Conservation (phyloP, 78 protist genomes). For the Reticulomyxa filosa region DNA sequence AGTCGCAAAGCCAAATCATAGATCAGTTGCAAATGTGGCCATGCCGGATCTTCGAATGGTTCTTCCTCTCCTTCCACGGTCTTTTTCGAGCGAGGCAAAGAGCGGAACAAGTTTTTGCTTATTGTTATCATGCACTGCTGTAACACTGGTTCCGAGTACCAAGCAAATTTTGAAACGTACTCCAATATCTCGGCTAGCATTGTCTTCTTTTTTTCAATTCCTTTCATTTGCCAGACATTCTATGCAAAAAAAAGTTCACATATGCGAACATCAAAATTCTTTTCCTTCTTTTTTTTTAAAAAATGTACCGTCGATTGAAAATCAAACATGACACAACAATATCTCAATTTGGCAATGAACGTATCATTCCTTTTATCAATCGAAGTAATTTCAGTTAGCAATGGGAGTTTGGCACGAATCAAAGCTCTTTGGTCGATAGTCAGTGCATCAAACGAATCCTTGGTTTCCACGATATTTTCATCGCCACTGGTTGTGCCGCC, state of each 20-base stretch:
- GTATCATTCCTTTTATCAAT: no score
- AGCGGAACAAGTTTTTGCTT: conserved; percentile 50
- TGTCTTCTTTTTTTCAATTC: conserved; percentile 44
- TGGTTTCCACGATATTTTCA: no score
- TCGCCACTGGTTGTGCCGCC: no score
- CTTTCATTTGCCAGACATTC: no score
- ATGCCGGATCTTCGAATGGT: conserved; percentile 65
- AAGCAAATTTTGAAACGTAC: conserved; percentile 27
- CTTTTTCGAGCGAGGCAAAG: conserved; percentile 64
- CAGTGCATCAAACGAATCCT: no score
- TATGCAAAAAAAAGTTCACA: no score
- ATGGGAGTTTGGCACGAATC: no score
- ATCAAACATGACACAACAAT: conserved; percentile 51
- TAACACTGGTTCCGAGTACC: conserved; percentile 39
- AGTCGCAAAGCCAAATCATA: conserved; percentile 68
- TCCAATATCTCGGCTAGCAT: conserved; percentile 59
- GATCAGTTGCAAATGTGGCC: conserved; percentile 63
- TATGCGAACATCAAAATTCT: no score
- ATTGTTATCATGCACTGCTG: conserved; percentile 53
- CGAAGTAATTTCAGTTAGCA: no score
- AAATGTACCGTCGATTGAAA: conserved; percentile 24
- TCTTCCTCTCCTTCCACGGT: conserved; percentile 65
- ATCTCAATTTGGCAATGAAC: conserved; percentile 40
- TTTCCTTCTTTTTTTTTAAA: no score
- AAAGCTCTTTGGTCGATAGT: no score